A percentile compares a stretch with the other conserved stretches of the same genome.
Conservation (phyloP, 2,329 filamentous ascomycete species). For the Proliferodiscus dingleyae region DNA sequence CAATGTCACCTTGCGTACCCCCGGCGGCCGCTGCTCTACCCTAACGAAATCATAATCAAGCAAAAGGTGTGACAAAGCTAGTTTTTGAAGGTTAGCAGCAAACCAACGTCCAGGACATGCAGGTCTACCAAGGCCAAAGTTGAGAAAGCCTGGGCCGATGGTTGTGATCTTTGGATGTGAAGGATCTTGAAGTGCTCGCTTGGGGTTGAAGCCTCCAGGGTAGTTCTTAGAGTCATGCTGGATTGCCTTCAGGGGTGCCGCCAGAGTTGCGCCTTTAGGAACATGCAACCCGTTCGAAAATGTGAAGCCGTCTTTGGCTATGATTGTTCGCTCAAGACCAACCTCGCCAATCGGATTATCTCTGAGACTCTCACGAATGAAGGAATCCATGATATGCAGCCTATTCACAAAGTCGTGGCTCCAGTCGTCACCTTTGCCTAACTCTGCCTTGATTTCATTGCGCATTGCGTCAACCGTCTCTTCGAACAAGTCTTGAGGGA, state of each 20-base stretch:
- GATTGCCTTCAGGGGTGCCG: background rate
- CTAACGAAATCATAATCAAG: constrained; percentile 4
- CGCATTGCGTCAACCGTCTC: background rate
- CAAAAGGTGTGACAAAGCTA: constrained; percentile 1
- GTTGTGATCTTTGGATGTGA: background rate
- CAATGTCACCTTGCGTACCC: background rate
- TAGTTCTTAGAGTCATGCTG: background rate
- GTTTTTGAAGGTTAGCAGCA: constrained; percentile 2
- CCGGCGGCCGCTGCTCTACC: background rate
- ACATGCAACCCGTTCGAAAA: background rate
- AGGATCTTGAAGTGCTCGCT: background rate
- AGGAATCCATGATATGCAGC: background rate
- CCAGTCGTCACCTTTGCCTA: background rate
- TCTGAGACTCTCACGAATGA: background rate
- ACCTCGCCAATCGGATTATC: background rate
- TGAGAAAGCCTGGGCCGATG: background rate
- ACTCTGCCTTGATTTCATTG: background rate
- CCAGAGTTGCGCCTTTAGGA: background rate
- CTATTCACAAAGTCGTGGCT: constrained; percentile 1
- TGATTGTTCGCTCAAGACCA: background rate
- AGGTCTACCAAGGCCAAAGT: constrained; percentile 2
- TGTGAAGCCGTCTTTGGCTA: background rate
- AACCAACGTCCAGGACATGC: constrained; percentile 5
- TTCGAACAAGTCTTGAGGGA: background rate
- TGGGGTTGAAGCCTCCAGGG: background rate